Base-by-base conservation (phyloP, 495 filamentous ascomycete species). In the Talaromyces wortmannii region DNA sequence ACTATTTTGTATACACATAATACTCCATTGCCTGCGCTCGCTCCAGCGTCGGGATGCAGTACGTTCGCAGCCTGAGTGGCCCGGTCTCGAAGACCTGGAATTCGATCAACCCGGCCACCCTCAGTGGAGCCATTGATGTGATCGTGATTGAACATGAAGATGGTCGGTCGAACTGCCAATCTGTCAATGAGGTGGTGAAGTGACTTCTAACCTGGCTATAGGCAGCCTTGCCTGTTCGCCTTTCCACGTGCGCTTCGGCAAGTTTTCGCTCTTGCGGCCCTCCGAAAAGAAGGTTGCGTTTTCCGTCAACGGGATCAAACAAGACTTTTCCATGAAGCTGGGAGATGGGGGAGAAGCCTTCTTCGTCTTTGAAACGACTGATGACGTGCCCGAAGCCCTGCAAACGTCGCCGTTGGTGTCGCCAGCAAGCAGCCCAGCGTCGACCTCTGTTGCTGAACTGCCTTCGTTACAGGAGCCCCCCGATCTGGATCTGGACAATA, bases 281-380 rank as follows among this genome's bases (percentile, higher is more conserved):
- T 97, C 85, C 61, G 95, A 99, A 70, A 98, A 97, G 79, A 99
- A 99, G 83, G 91, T 81, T 62, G 92, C 97, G 71, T 99, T 99
- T 71, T 83, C 79, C 61, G 94, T 99, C 78, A 97, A 99, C 79
- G 85, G 87, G 59, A 71, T 79, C 50, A 94, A 91, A 72, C 91
- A 96, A 66, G 78, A 94, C 55, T 96, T 95, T 78, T 81, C 94
- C 15, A 97, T 99, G 94, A 99, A 99, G 70, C 80, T 99, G 12
- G 94, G 94, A 18, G 94, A 99, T 67, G 95, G 89, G 7, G 94
- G 94, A 33, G 95, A 99, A 72, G 94, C 94, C 5, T 97, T 99
- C 68, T 99, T 99, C 66, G 89, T 99, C 40, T 97, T 99, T 64
- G 92, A 96, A 71, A 97, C 94, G 5, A 87, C 83, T 16, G 88